Evolutionary conservation across 352 stramenopile genomes (phyloP).

Genomic region (Pythium oligandrum): DNA sequence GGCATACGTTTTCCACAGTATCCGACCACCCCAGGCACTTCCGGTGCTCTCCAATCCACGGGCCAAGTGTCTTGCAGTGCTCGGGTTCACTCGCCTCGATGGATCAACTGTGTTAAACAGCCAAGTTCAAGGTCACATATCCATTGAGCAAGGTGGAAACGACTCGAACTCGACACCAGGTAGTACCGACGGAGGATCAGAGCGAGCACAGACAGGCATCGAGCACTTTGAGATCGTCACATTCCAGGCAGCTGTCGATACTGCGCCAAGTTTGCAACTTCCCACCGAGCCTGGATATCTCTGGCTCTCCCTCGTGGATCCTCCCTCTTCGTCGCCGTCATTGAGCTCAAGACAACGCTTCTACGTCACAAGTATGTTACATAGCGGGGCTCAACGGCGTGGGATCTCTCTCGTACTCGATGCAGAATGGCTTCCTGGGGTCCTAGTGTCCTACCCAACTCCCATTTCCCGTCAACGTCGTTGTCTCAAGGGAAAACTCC

Average conservation of each 20-base stretch:
- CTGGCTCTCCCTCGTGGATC: constrained; percentile 24
- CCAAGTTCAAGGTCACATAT: too few species aligned
- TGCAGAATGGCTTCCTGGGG: constrained; percentile 42
- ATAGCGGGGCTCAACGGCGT: constrained; percentile 27
- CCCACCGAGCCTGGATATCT: constrained; percentile 34
- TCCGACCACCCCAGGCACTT: too few species aligned
- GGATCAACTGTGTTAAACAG: too few species aligned
- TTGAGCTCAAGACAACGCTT: neutral
- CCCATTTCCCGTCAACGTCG: constrained; percentile 32
- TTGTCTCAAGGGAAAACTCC: constrained; percentile 41
- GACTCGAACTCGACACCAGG: neutral
- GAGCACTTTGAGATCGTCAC: constrained; percentile 33
- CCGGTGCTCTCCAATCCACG: too few species aligned
- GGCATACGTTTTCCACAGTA: neutral
- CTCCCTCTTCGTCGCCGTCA: too few species aligned
- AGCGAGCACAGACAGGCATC: constrained; percentile 11
- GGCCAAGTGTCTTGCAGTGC: too few species aligned
- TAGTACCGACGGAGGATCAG: neutral
- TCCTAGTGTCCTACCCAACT: constrained; percentile 40
- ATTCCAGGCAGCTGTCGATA: neutral
- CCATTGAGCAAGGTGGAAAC: too few species aligned
- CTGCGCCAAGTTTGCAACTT: constrained; percentile 9
- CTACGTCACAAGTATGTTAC: constrained; percentile 30
- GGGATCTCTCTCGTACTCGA: constrained; percentile 18
- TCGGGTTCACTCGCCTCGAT: too few species aligned